These are phyloP conservation scores for Agrocybe praecox DNA, from an alignment of 768 basidiomycete genomes.

Conservation along the genomic window DNA sequence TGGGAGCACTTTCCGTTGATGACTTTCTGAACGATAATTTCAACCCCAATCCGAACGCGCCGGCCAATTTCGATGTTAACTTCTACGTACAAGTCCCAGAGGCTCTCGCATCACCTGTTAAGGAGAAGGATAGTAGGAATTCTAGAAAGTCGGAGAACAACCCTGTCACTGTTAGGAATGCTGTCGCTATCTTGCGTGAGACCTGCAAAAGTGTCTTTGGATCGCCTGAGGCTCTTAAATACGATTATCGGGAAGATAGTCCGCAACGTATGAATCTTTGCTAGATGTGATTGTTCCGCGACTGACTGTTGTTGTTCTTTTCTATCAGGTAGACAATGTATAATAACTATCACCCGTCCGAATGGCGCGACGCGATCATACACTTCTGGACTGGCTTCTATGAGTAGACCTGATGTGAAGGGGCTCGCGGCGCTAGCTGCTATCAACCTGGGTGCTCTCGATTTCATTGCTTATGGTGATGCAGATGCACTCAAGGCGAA, in stretches of 20 bases:
- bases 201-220: constrained; percentile 45
- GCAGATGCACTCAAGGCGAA: constrained; percentile 32
- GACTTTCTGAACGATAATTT: constrained; percentile 24
- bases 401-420: constrained; percentile 56
- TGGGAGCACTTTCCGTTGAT: constrained; percentile 30
- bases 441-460: constrained; percentile 59
- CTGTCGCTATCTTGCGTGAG: constrained; percentile 40
- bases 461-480: constrained; percentile 56
- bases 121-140: constrained; percentile 16
- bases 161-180: constrained; percentile 7
- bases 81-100: constrained; percentile 22
- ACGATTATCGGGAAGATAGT: constrained; percentile 47
- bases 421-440: constrained; percentile 53
- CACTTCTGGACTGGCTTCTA: constrained; percentile 46
- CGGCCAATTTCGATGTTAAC: constrained; percentile 16
- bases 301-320: background rate
- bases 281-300: background rate
- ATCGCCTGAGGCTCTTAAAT: constrained; percentile 41
- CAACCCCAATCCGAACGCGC: background rate
- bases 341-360: constrained; percentile 60
- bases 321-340: constrained; percentile 56
- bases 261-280: constrained; percentile 32
- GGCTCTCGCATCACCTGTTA: constrained; percentile 10
- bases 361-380: constrained; percentile 55
- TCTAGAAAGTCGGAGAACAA: constrained; percentile 6